Conservation (phyloP, 2,329 filamentous ascomycete species). For the Metarhizium guizhouense region DNA sequence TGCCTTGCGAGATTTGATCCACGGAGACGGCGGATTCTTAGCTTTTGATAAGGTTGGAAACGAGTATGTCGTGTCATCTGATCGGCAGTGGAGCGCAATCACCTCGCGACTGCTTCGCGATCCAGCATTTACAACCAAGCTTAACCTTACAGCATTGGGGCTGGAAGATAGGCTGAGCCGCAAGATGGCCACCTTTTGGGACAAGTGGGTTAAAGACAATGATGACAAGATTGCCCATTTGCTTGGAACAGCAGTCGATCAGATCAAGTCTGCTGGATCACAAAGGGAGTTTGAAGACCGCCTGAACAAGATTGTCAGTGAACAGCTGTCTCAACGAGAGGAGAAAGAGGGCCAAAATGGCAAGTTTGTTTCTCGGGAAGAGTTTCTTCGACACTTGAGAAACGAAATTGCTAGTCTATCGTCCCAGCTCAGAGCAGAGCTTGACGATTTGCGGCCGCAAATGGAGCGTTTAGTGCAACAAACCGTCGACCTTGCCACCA, state of each 20-base stretch:
- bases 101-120: slow-evolving; percentile 30
- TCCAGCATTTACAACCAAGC: slow-evolving; percentile 16
- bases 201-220: slow-evolving; percentile 44
- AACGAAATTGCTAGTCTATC: slow-evolving; percentile 29
- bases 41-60: slow-evolving; percentile 32
- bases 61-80: slow-evolving; percentile 30
- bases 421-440: slow-evolving; percentile 29
- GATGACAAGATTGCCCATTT: slow-evolving; percentile 25
- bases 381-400: slow-evolving; percentile 37
- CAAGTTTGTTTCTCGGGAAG: slow-evolving; percentile 34
- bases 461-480: slow-evolving; percentile 24
- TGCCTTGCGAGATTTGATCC: slow-evolving; percentile 48
- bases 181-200: slow-evolving; percentile 35
- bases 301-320: slow-evolving; percentile 27
- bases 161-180: slow-evolving; percentile 17
- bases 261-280: slow-evolving; percentile 24
- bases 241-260: slow-evolving; percentile 22
- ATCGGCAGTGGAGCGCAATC: slow-evolving; percentile 39
- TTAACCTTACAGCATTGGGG: slow-evolving; percentile 12
- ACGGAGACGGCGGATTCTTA: slow-evolving; percentile 36
- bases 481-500: slow-evolving; percentile 18
- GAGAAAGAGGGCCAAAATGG: slow-evolving; percentile 14
- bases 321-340: slow-evolving; percentile 23
- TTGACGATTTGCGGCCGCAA: slow-evolving; percentile 27
- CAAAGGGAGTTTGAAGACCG: slow-evolving; percentile 24